phyloP scores from a whole-genome alignment of 768 basidiomycete genomes.

The Solioccasus polychromus region DNA sequence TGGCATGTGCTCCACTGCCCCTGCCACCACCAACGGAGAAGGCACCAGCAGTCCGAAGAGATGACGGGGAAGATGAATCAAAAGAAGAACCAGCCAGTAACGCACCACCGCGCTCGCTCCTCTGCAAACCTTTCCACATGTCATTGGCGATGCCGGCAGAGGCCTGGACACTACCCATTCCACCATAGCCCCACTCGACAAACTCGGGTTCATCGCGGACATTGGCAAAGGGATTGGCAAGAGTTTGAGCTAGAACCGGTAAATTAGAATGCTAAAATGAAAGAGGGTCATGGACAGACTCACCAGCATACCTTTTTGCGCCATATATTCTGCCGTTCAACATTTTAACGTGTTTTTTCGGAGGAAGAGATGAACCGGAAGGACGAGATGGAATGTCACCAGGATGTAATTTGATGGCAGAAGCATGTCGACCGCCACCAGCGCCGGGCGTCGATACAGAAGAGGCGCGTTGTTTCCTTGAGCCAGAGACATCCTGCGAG shows the following conservation, averaged over 20 bases:
- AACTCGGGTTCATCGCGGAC: conserved; percentile 72
- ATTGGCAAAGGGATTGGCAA: conserved; percentile 60
- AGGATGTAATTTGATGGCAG: conserved; percentile 5
- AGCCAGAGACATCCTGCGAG: conserved; percentile 1
- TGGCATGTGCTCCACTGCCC: conserved; percentile 12
- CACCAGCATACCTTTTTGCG: conserved; percentile 31
- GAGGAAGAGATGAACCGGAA: conserved; percentile 11
- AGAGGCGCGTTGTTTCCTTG: conserved; percentile 24
- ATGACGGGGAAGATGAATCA: conserved; percentile 1
- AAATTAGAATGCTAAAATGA: background rate
- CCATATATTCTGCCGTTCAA: conserved; percentile 88
- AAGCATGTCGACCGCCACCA: conserved; percentile 30
- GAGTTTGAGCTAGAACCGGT: conserved; percentile 24
- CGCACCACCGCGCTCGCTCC: conserved; percentile 25
- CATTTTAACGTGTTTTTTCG: conserved; percentile 52
- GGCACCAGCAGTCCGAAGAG: conserved; percentile 29
- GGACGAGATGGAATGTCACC: background rate
- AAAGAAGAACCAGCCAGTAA: conserved; percentile 16
- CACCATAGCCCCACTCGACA: conserved; percentile 91
- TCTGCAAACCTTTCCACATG: conserved; percentile 27
- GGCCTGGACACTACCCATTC: conserved; percentile 61
- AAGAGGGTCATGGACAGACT: background rate
- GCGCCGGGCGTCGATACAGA: conserved; percentile 21
- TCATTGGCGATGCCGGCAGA: conserved; percentile 28
- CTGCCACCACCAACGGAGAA: conserved; percentile 16